phyloP scores from a whole-genome alignment of 805 yeast species.

The Starmerella tilneyi region DNA sequence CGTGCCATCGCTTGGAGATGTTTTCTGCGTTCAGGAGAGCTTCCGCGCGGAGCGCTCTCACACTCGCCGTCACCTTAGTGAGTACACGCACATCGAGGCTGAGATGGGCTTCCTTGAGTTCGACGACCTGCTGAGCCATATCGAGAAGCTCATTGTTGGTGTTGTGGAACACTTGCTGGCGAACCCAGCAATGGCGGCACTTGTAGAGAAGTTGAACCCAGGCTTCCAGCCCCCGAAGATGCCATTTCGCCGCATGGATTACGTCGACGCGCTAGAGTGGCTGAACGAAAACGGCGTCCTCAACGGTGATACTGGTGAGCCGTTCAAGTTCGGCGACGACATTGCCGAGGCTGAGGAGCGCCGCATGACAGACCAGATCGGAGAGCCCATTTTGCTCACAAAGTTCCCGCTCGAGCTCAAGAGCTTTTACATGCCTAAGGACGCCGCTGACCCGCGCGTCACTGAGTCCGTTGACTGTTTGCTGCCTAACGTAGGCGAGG shows the following conservation, averaged over 20 bases:
- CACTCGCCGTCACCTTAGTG: conserved; percentile 94
- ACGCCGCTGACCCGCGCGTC: conserved; percentile 81
- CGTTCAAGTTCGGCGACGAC: conserved; percentile 94
- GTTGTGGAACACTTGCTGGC: conserved; percentile 66
- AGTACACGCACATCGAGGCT: conserved; percentile 93
- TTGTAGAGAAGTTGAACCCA: conserved; percentile 87
- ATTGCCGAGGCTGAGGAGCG: conserved; percentile 99
- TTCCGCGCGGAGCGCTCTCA: conserved; percentile 99
- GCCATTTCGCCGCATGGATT: conserved; percentile 88
- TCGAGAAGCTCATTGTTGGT: conserved; percentile 66
- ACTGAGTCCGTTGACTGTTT: conserved; percentile 97
- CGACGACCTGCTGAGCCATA: conserved; percentile 74
- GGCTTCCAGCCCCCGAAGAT: conserved; percentile 65
- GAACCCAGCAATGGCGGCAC: conserved; percentile 87
- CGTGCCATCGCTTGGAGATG: conserved; percentile 93
- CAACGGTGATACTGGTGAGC: conserved; percentile 81
- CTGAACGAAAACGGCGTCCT: conserved; percentile 87
- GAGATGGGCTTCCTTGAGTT: conserved; percentile 82
- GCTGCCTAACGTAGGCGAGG: conserved; percentile 99
- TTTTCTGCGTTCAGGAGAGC: conserved; percentile 93
- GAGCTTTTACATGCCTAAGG: conserved; percentile 95
- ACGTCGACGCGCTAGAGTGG: conserved; percentile 88
- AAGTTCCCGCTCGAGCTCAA: conserved; percentile 96
- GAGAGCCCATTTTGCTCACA: conserved; percentile 81
- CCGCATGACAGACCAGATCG: conserved; percentile 91